phyloP scores from a whole-genome alignment of 2,329 filamentous ascomycete species.

The Teratosphaeria destructans region DNA sequence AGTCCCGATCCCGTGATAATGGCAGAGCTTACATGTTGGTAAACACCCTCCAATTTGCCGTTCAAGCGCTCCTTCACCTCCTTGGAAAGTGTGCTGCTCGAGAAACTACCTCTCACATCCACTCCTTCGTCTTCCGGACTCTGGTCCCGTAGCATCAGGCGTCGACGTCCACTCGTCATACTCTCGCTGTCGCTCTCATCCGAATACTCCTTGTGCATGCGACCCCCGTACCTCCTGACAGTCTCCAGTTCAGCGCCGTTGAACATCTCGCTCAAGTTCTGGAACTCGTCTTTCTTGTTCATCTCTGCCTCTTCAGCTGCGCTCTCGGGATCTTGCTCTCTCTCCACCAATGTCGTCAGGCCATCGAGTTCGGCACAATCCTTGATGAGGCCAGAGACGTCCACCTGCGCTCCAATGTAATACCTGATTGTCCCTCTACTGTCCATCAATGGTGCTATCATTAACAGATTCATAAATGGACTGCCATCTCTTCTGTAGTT shows the following conservation, averaged over 20 bases:
- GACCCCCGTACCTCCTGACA: conserved; percentile 52
- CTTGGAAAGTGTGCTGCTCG: conserved; percentile 4
- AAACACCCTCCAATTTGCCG: conserved; percentile 42
- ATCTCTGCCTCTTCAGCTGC: conserved; percentile 22
- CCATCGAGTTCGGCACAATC: conserved; percentile 56
- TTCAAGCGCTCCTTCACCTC: conserved; percentile 21
- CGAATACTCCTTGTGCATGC: conserved; percentile 40
- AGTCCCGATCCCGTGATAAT: neutral
- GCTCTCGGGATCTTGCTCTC: conserved; percentile 22
- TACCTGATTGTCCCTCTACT: conserved; percentile 57
- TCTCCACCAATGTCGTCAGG: conserved; percentile 32
- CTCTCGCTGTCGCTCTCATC: conserved; percentile 28
- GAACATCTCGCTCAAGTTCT: conserved; percentile 58
- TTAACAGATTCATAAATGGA: conserved; percentile 66
- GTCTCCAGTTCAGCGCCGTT: conserved; percentile 56
- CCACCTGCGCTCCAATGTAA: conserved; percentile 62
- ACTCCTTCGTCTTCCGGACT: conserved; percentile 23
- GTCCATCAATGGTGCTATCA: conserved; percentile 62
- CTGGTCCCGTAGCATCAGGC: conserved; percentile 41
- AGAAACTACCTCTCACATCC: conserved; percentile 9
- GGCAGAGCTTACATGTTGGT: conserved; percentile 43
- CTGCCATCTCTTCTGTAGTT: conserved; percentile 68
- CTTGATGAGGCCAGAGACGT: conserved; percentile 58
- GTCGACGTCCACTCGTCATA: conserved; percentile 27
- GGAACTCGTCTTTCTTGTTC: conserved; percentile 52